Conservation (phyloP, 257 asterid genomes). For the Scutellaria galericulata region DNA sequence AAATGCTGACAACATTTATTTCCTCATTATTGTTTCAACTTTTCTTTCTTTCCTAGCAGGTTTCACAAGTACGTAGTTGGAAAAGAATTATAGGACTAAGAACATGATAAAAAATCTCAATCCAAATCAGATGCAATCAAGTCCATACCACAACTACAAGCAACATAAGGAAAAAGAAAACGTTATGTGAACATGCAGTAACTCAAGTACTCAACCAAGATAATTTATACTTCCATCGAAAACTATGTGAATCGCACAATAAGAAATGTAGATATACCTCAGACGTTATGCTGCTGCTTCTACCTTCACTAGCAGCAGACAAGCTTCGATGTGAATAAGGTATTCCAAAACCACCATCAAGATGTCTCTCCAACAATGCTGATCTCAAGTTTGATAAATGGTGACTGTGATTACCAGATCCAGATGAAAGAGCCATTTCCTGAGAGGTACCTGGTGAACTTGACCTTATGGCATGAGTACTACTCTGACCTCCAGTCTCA, state of each 20-base stretch:
- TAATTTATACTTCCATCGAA: neutral
- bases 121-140: constrained; percentile 7
- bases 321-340: constrained; percentile 63
- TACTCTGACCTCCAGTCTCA: constrained; percentile 61
- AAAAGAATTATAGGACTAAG: neutral
- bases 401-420: constrained; percentile 54
- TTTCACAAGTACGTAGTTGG: neutral
- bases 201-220: neutral
- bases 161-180: constrained; percentile 14
- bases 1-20: neutral
- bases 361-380: constrained; percentile 77
- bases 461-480: constrained; percentile 44
- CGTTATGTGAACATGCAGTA: neutral
- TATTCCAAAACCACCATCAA: constrained; percentile 62
- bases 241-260: too few relatives aligned
- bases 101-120: constrained; percentile 12
- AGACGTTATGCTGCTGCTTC: constrained; percentile 74
- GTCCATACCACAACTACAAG: constrained; percentile 5
- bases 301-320: constrained; percentile 75
- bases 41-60: neutral
- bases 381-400: constrained; percentile 60
- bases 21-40: neutral
- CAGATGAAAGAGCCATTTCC: constrained; percentile 54
- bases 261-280: constrained; percentile 58
- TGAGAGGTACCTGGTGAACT: constrained; percentile 48